Evolutionary conservation across 192 early-diverging fungal genomes (phyloP).

Genomic region (Linnemannia zychae): DNA sequence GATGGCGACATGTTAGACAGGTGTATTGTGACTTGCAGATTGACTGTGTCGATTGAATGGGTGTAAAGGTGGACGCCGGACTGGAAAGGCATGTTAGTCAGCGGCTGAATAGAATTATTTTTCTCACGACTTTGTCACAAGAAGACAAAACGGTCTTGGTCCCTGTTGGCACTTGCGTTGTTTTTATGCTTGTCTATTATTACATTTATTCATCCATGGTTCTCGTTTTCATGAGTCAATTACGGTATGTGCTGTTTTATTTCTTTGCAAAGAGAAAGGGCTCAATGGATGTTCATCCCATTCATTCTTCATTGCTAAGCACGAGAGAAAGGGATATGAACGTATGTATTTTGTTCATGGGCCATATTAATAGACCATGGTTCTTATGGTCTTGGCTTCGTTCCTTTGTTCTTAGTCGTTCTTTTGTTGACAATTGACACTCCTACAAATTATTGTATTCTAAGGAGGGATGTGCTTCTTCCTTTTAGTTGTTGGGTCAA

Average conservation of each 20-base stretch:
- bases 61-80: no score
- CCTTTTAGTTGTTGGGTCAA: neutral
- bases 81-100: neutral
- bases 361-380: neutral
- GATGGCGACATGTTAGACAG: neutral
- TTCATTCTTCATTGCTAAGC: neutral
- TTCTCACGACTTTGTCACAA: neutral
- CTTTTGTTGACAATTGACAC: slow-evolving; percentile 5
- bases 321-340: neutral
- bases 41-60: neutral
- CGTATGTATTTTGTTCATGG: neutral
- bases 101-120: neutral
- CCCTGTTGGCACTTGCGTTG: neutral
- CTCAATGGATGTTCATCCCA: no score
- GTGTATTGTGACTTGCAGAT: no score
- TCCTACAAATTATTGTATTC: neutral
- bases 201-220: neutral
- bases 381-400: neutral
- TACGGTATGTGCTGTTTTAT: no score
- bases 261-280: neutral
- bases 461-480: no score
- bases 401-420: neutral
- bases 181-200: neutral
- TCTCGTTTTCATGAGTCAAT: neutral
- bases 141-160: neutral